Evolutionary conservation across 2,329 filamentous ascomycete species (phyloP).

Genomic region (Teratosphaeria destructans): DNA sequence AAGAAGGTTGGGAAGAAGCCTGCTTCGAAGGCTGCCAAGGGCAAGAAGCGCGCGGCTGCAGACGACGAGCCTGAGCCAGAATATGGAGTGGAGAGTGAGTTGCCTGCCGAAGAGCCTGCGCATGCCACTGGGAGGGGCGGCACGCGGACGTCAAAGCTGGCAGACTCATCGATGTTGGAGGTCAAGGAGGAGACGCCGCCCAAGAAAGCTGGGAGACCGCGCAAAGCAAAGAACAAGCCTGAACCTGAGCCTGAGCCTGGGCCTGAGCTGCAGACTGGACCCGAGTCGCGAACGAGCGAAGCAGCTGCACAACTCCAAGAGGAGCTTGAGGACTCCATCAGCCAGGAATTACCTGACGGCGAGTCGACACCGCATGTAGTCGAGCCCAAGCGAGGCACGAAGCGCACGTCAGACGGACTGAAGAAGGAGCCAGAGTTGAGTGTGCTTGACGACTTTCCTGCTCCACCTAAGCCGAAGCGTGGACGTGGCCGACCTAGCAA

Average conservation of each 20-base stretch:
- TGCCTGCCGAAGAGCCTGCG: constrained; percentile 1
- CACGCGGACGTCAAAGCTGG: constrained; percentile 15
- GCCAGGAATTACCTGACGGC: constrained; percentile 11
- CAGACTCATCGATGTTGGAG: constrained; percentile 21
- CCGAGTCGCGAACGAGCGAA: constrained; percentile 12
- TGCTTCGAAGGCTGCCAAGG: constrained; percentile 39
- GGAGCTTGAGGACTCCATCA: constrained; percentile 23
- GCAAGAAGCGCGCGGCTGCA: constrained; percentile 17
- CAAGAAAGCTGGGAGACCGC: constrained; percentile 20
- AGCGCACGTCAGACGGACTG: constrained; percentile 29
- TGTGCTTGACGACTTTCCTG: constrained; percentile 11
- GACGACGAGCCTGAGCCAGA: constrained; percentile 4
- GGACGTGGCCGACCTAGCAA: constrained; percentile 13
- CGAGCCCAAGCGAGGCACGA: constrained; percentile 23
- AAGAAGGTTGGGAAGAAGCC: constrained; percentile 27
- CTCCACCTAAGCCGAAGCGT: constrained; percentile 21
- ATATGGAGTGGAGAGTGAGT: not conserved
- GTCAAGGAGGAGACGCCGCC: constrained; percentile 14
- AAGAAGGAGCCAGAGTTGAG: constrained; percentile 18
- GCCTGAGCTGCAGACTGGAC: constrained; percentile 10
- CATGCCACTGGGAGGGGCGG: constrained; percentile 10
- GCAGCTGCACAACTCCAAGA: constrained; percentile 21
- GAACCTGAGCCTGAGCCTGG: constrained; percentile 14
- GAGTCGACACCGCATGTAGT: constrained; percentile 16
- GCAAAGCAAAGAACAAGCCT: constrained; percentile 22